phyloP scores from a whole-genome alignment of 2,329 filamentous ascomycete species.

The Apiospora rasikravindrae region DNA sequence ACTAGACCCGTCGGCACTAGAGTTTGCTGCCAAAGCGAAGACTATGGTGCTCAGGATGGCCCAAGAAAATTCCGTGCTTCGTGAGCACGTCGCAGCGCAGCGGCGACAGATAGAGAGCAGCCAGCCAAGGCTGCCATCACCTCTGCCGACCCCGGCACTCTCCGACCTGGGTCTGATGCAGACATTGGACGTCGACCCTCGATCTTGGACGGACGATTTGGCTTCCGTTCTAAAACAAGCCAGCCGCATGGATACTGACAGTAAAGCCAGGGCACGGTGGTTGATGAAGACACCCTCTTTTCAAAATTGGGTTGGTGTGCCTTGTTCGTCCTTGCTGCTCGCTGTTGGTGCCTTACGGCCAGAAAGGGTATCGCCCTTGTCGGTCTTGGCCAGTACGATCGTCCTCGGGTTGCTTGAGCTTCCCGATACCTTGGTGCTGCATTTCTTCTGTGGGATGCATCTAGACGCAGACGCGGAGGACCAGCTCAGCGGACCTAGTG shows the following conservation, averaged over 20 bases:
- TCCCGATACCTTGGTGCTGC: constrained; percentile 6
- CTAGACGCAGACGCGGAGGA: constrained; percentile 8
- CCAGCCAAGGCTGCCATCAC: not conserved
- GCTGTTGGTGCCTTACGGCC: not conserved
- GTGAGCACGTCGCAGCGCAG: not conserved
- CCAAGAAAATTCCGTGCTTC: not conserved
- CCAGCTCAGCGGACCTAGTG: not conserved
- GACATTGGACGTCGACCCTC: not conserved
- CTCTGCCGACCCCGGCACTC: not conserved
- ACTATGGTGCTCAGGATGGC: not conserved
- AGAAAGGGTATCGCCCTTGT: constrained; percentile 22
- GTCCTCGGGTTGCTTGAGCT: constrained; percentile 13
- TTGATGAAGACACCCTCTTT: constrained; percentile 20
- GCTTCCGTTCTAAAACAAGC: constrained; percentile 20
- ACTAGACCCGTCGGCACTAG: not conserved
- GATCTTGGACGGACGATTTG: constrained; percentile 14
- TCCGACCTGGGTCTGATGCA: not conserved
- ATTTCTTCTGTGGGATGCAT: constrained; percentile 24
- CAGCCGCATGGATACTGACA: constrained; percentile 1
- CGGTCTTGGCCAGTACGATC: constrained; percentile 19
- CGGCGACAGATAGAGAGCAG: not conserved
- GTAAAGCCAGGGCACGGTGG: constrained; percentile 22
- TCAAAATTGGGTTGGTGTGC: not conserved
- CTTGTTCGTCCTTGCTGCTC: not conserved
- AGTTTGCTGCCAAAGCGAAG: not conserved